Evolutionary conservation across 306 rosid genomes (phyloP), one percentile per base, ranked within the genome.

Genomic region (Herpetospermum pedunculosum): DNA sequence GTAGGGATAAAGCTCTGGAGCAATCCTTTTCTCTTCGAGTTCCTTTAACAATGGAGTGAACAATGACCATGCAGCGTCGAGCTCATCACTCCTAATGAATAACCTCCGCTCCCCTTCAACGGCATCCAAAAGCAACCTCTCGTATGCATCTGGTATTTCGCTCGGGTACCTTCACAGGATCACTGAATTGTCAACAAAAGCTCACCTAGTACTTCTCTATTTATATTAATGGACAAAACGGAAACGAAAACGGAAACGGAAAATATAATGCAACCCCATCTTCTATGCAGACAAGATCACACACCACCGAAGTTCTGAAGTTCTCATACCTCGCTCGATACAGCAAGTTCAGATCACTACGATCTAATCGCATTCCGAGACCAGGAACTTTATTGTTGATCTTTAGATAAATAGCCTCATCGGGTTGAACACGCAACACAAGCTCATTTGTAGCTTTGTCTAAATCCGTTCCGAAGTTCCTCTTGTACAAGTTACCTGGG

Each of bases 321-420:
- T 67, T 67, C 52, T 7, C 55, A 16, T 87, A 94, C 99, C 97
- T 94, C 63, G 95, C 79, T 43, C 91, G 80, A 83, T 86, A 94
- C 62, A 90, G 95, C 84, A 94, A 82, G 84, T 94, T 94, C 10
- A 94, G 85, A 81, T 91, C 92, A 59, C 97, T 91, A 75, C 95
- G 88, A 82, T 94, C 99, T 75, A 94, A 73, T 87, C 96, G 84
- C 99, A 94, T 94, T 68, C 97, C 97, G 5, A 94, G 91, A 78
- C 99, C 99, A 37, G 99, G 99, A 74, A 94, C 88, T 81, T 94
- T 91, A 84, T 94, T 94, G 83, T 94, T 94, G 90, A 94, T 88
- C 89, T 91, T 94, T 89, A 94, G 81, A 81, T 86, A 91, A 79
- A 94, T 91, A 69, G 97, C 96, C 80, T 94, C 99, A 75, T 94